Conservation (phyloP, 305 asterid genomes). For the Solanum aculeatissimum region DNA sequence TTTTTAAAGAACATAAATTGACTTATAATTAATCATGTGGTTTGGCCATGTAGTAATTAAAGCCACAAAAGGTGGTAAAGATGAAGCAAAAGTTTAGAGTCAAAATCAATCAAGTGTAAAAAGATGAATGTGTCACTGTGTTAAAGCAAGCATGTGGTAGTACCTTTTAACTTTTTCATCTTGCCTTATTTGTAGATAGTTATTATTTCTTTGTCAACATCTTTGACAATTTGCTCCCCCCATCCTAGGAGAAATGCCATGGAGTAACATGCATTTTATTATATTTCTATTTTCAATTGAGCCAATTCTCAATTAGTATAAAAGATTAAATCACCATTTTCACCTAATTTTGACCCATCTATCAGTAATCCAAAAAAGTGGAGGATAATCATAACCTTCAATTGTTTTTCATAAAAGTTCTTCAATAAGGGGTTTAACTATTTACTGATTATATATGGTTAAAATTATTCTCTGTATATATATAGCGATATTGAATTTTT, state of each 20-base stretch:
- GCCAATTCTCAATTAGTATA: not conserved
- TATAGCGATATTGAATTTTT: not conserved
- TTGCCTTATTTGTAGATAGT: not conserved
- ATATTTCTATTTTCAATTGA: not conserved
- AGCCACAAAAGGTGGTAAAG: not conserved
- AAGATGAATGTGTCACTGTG: constrained; percentile 1
- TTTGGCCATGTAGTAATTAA: not conserved
- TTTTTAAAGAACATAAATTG: not conserved
- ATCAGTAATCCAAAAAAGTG: not conserved
- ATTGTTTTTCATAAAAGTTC: not conserved
- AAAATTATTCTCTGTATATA: not conserved
- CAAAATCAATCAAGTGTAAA: not conserved
- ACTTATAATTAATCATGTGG: not conserved
- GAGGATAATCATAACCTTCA: not conserved
- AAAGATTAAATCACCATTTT: not conserved
- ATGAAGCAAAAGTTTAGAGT: constrained; percentile 2
- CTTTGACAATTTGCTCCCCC: constrained; percentile 4
- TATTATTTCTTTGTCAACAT: constrained; percentile 2
- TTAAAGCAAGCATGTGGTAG: constrained; percentile 6
- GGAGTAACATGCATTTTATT: not conserved
- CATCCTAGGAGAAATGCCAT: not conserved
- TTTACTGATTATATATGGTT: not conserved
- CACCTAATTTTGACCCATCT: not conserved
- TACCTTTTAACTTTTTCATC: not conserved
- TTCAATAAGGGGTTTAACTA: not conserved